Conservation (phyloP, 192 early-diverging fungal species). For the Linnemannia exigua region DNA sequence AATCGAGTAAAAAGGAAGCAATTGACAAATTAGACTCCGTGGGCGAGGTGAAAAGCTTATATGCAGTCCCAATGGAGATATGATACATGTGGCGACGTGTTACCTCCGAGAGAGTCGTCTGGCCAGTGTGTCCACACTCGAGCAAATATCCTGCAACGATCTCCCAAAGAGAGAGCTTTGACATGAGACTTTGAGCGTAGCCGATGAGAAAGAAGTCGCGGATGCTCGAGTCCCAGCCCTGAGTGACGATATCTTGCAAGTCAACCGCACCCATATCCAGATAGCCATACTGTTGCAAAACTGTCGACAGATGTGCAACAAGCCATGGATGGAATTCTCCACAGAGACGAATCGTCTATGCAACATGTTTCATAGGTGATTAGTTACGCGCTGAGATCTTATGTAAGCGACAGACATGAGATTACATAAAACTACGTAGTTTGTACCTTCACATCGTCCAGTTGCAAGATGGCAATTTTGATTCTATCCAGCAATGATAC, state of each 20-base stretch:
- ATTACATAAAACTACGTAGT: not conserved
- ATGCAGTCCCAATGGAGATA: not conserved
- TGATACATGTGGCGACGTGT: not conserved
- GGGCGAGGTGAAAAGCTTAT: not conserved
- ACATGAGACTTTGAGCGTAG: constrained; percentile 54
- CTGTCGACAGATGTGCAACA: constrained; percentile 70
- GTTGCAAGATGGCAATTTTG: constrained; percentile 55
- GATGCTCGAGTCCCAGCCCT: constrained; percentile 29
- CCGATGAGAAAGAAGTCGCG: constrained; percentile 62
- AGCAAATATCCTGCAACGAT: constrained; percentile 38
- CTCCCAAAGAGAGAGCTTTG: constrained; percentile 50
- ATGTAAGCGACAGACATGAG: too few species aligned
- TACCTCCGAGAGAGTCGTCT: constrained; percentile 38
- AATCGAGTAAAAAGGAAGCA: not conserved
- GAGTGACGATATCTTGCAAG: constrained; percentile 33
- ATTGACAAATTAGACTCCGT: constrained; percentile 24
- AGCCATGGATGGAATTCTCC: constrained; percentile 66
- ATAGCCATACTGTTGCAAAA: constrained; percentile 48
- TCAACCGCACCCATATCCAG: constrained; percentile 65
- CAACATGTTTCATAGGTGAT: not conserved
- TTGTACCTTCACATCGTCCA: constrained; percentile 61
- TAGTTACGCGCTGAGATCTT: not conserved
- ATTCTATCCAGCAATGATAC: constrained; percentile 56
- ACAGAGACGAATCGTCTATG: constrained; percentile 42
- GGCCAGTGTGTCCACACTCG: constrained; percentile 35